Percentiles rank a stretch among this genome's conserved stretches.
Evolutionary conservation across 169 alveolate species (phyloP).

Genomic region (Eimeria necatrix): DNA sequence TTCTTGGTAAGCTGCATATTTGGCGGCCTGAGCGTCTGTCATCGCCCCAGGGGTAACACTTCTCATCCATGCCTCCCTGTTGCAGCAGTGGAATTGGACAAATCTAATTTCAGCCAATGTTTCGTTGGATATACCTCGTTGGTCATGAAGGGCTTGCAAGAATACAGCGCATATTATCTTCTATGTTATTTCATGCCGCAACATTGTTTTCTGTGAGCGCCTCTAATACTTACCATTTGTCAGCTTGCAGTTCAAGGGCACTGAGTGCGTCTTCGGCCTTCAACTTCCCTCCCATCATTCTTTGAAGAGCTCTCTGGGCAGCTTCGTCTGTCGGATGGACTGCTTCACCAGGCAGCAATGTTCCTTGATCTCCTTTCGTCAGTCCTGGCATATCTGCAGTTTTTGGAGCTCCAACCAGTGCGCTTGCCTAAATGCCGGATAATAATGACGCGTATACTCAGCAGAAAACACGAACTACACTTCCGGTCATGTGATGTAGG

Average conservation of each 20-base stretch:
- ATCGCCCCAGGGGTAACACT: constrained; percentile 73
- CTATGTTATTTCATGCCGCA: no score
- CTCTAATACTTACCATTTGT: constrained; percentile 18
- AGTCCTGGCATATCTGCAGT: background rate
- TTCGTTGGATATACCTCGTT: no score
- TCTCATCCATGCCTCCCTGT: constrained; percentile 82
- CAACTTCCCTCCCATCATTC: constrained; percentile 82
- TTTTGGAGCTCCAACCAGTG: background rate
- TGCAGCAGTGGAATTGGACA: background rate
- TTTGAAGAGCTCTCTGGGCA: constrained; percentile 68
- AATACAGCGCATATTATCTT: no score
- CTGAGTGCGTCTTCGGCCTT: constrained; percentile 69
- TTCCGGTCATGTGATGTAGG: no score
- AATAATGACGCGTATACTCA: background rate
- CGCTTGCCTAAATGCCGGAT: background rate
- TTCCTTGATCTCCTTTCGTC: constrained; percentile 1
- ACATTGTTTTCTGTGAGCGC: no score
- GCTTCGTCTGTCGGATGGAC: constrained; percentile 61
- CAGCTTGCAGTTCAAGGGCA: constrained; percentile 67
- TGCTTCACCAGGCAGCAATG: background rate
- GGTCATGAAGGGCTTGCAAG: no score
- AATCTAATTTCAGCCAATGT: no score
- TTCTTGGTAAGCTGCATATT: constrained; percentile 65
- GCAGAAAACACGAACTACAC: no score
- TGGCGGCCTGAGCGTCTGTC: constrained; percentile 78